Percentiles rank a stretch among this genome's conserved stretches.
Conservation (phyloP, 2,329 filamentous ascomycete species). For the Decorospora gaudefroyi region DNA sequence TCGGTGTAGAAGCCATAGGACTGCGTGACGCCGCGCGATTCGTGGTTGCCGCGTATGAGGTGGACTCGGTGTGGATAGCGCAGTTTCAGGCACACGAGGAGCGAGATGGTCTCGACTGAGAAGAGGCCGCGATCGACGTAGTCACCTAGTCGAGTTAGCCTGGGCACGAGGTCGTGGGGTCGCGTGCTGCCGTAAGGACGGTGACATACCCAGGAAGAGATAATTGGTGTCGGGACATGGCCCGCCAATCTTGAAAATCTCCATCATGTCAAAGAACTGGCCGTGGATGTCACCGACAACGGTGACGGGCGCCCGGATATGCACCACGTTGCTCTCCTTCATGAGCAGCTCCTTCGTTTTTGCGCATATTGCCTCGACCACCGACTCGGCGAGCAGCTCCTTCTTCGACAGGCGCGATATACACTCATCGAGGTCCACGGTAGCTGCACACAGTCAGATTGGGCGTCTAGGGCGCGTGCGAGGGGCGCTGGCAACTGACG, state of each 20-base stretch:
- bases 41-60: slow-evolving; percentile 96
- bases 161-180: slow-evolving; percentile 29
- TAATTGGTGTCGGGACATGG: slow-evolving; percentile 99
- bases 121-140: slow-evolving; percentile 99
- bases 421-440: slow-evolving; percentile 98
- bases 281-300: slow-evolving; percentile 98
- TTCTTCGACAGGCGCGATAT: slow-evolving; percentile 96
- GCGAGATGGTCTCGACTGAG: slow-evolving; percentile 96
- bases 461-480: slow-evolving; percentile 1
- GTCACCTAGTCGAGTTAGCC: slow-evolving; percentile 66
- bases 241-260: slow-evolving; percentile 98
- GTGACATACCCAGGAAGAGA: slow-evolving; percentile 78
- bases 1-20: slow-evolving; percentile 99
- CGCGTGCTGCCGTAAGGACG: slow-evolving; percentile 7
- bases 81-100: slow-evolving; percentile 95
- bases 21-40: slow-evolving; percentile 95
- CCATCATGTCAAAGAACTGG: slow-evolving; percentile 98
- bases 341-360: slow-evolving; percentile 99
- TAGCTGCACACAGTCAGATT: slow-evolving; percentile 62
- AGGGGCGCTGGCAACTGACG: slow-evolving; percentile 25
- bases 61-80: slow-evolving; percentile 95
- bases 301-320: slow-evolving; percentile 92
- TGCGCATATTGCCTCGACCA: slow-evolving; percentile 98
- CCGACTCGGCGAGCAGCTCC: slow-evolving; percentile 93
- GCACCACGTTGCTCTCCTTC: slow-evolving; percentile 99